These are phyloP conservation scores for Psidium guajava DNA, from an alignment of 345 rosid genomes.

Conservation along the genomic window DNA sequence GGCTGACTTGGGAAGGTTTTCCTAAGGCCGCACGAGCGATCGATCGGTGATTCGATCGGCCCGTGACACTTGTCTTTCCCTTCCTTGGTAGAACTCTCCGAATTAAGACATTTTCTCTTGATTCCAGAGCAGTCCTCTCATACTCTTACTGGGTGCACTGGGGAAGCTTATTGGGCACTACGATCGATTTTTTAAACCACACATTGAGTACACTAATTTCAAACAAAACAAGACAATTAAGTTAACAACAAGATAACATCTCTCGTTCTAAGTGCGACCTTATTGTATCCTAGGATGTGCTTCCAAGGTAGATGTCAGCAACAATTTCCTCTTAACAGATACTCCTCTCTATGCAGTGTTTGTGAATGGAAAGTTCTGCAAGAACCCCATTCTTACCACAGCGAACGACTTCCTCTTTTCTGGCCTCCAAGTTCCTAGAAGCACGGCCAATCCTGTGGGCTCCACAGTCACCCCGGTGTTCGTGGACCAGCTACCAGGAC, in stretches of 20 bases:
- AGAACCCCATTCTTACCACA: constrained; percentile 6
- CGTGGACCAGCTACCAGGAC: constrained; percentile 4
- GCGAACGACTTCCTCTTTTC: constrained; percentile 6
- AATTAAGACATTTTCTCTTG: neutral
- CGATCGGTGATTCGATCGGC: no score
- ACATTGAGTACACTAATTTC: neutral
- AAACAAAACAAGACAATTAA: neutral
- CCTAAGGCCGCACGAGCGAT: no score
- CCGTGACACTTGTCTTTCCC: neutral
- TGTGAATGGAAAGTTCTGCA: constrained; percentile 20
- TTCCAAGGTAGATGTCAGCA: neutral
- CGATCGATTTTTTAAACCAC: neutral
- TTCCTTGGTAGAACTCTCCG: neutral
- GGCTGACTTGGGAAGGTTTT: no score
- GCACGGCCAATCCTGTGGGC: constrained; percentile 2
- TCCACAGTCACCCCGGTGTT: constrained; percentile 5
- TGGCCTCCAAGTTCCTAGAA: constrained; percentile 7
- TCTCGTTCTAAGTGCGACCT: neutral
- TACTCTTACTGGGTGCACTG: neutral
- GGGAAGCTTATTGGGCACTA: neutral
- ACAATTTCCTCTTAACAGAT: neutral
- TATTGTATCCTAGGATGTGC: neutral
- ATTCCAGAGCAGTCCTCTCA: neutral
- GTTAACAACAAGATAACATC: neutral
- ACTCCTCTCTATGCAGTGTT: constrained; percentile 3